Percentiles rank a stretch among this genome's conserved stretches.
phyloP scores from a whole-genome alignment of 345 rosid genomes.

The Sapria himalayana region DNA sequence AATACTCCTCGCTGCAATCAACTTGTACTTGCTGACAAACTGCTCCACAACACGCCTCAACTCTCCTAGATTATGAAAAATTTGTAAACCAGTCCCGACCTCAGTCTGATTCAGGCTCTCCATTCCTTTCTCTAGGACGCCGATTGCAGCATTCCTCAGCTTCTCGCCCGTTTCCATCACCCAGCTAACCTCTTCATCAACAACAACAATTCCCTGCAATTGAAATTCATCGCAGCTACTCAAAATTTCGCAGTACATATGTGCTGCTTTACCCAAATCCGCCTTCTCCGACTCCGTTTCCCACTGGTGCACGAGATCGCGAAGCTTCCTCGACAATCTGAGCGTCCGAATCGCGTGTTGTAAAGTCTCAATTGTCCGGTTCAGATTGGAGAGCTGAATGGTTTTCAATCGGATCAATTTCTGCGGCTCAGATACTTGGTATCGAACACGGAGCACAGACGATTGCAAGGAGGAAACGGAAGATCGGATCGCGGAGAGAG shows the following conservation, averaged over 20 bases:
- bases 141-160: slow-evolving; percentile 56
- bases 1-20: slow-evolving; percentile 62
- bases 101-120: slow-evolving; percentile 92
- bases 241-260: slow-evolving; percentile 60
- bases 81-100: slow-evolving; percentile 92
- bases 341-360: slow-evolving; percentile 69
- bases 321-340: slow-evolving; percentile 62
- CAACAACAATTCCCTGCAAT: slow-evolving; percentile 42
- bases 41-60: slow-evolving; percentile 57
- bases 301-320: slow-evolving; percentile 33
- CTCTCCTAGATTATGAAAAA: slow-evolving; percentile 88
- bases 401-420: slow-evolving; percentile 51
- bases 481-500: slow-evolving; percentile 74
- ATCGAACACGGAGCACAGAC: slow-evolving; percentile 57
- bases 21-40: slow-evolving; percentile 56
- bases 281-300: slow-evolving; percentile 48
- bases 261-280: slow-evolving; percentile 91
- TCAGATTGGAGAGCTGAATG: slow-evolving; percentile 49
- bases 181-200: slow-evolving; percentile 55
- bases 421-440: slow-evolving; percentile 79
- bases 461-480: slow-evolving; percentile 76
- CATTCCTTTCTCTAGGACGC: slow-evolving; percentile 80
- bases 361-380: slow-evolving; percentile 43
- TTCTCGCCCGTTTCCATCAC: slow-evolving; percentile 51
- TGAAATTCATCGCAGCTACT: slow-evolving; percentile 62